Evolutionary conservation across 139 green algal species (phyloP).

Genomic region (Haematococcus lacustris): DNA sequence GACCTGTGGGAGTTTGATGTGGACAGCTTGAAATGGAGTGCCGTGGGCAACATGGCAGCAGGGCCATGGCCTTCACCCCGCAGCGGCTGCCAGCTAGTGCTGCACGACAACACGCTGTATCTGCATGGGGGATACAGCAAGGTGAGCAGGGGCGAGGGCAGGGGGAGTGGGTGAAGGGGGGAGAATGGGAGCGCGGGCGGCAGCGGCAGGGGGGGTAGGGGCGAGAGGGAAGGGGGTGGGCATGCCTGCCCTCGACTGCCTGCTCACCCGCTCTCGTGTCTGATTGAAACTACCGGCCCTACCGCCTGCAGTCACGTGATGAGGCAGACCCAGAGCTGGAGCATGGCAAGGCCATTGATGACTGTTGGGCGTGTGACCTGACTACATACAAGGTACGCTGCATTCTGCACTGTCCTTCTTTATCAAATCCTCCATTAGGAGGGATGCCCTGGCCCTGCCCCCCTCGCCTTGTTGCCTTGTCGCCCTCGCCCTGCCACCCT

Average conservation of each 20-base stretch:
- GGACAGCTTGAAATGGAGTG: constrained; percentile 62
- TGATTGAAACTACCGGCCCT: not conserved
- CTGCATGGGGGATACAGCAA: constrained; percentile 90
- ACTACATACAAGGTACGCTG: constrained; percentile 28
- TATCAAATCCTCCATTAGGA: too few species aligned
- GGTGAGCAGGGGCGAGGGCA: constrained; percentile 5
- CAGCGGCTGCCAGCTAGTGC: constrained; percentile 63
- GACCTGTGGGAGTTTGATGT: constrained; percentile 84
- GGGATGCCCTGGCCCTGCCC: too few species aligned
- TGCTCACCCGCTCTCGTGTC: not conserved
- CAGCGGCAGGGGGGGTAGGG: not conserved
- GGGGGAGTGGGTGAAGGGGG: not conserved
- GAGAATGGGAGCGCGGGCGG: not conserved
- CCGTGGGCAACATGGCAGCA: not conserved
- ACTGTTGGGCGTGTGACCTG: constrained; percentile 76
- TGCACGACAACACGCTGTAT: constrained; percentile 66
- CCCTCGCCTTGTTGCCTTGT: too few species aligned
- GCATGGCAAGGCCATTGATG: constrained; percentile 68
- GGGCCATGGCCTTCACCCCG: constrained; percentile 42
- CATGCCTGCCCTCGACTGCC: not conserved
- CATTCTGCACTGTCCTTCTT: not conserved
- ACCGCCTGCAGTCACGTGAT: constrained; percentile 12
- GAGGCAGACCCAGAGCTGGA: constrained; percentile 74
- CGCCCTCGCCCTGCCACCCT: too few species aligned
- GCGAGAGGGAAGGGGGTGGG: not conserved